These are phyloP conservation scores for Fraxinus platypoda DNA, from an alignment of 305 asterid species.

Conservation along the genomic window DNA sequence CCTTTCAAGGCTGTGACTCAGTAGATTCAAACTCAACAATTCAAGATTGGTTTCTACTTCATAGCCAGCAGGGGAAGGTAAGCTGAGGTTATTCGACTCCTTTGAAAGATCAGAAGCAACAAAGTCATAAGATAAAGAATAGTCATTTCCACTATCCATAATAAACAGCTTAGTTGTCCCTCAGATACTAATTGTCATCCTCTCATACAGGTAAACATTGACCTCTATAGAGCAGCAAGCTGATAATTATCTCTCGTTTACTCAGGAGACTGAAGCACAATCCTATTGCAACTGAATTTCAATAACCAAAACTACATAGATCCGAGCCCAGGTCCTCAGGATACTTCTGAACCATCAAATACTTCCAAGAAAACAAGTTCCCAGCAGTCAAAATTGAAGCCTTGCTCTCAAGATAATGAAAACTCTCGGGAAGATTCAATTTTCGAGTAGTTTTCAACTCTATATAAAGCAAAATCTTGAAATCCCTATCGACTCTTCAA, in stretches of 20 bases:
- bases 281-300: conserved; percentile 4
- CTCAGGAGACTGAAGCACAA: neutral
- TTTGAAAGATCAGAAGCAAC: conserved; percentile 57
- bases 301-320: neutral
- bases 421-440: neutral
- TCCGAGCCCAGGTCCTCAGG: neutral
- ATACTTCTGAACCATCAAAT: neutral
- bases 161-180: neutral
- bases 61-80: conserved; percentile 24
- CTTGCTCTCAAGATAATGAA: neutral
- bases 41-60: conserved; percentile 52
- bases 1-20: conserved; percentile 62
- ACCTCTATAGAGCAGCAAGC: neutral
- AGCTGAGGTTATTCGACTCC: conserved; percentile 38
- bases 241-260: neutral
- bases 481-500: conserved; percentile 10
- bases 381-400: neutral
- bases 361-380: conserved; percentile 9
- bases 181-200: neutral
- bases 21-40: conserved; percentile 47
- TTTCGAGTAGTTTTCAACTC: neutral
- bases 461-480: conserved; percentile 10
- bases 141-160: conserved; percentile 64
- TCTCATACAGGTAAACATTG: neutral
- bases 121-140: conserved; percentile 51